Evolutionary conservation across 768 basidiomycete species (phyloP).

Genomic region (Agaricus sinodeliciosus): DNA sequence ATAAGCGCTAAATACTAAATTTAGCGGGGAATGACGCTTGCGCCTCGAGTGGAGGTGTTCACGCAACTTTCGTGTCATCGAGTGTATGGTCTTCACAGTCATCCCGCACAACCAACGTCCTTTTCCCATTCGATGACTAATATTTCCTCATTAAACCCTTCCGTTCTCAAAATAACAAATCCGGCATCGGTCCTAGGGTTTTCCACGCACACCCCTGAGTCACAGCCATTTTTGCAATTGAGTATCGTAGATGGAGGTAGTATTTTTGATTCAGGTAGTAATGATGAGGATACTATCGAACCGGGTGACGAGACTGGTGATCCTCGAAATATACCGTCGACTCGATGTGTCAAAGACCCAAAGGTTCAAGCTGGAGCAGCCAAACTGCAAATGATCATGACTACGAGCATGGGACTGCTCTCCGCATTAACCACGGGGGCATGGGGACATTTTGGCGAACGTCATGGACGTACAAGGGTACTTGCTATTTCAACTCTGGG

Average conservation of each 20-base stretch:
- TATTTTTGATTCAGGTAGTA: constrained; percentile 1
- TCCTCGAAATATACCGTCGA: constrained; percentile 23
- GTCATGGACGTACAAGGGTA: constrained; percentile 71
- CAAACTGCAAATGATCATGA: constrained; percentile 68
- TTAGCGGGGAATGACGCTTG: constrained; percentile 80
- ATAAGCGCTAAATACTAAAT: constrained; percentile 11
- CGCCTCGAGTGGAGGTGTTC: constrained; percentile 74
- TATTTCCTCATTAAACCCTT: constrained; percentile 10
- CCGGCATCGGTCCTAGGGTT: constrained; percentile 18
- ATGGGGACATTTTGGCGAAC: constrained; percentile 85
- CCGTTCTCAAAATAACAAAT: constrained; percentile 16
- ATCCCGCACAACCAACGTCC: not conserved
- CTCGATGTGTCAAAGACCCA: constrained; percentile 36
- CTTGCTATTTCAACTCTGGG: constrained; percentile 70
- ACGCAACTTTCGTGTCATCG: constrained; percentile 70
- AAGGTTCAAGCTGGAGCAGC: constrained; percentile 68
- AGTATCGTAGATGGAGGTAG: not conserved
- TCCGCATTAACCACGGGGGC: constrained; percentile 82
- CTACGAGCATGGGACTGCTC: constrained; percentile 70
- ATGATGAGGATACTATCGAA: constrained; percentile 27
- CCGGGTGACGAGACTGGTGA: constrained; percentile 14
- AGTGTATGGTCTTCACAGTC: constrained; percentile 26
- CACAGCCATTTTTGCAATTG: constrained; percentile 9
- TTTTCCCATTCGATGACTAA: not conserved
- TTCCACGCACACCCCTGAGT: constrained; percentile 9